Evolutionary conservation across 1,284 basidiomycete species (phyloP).

Genomic region (Cronartium quercuum): DNA sequence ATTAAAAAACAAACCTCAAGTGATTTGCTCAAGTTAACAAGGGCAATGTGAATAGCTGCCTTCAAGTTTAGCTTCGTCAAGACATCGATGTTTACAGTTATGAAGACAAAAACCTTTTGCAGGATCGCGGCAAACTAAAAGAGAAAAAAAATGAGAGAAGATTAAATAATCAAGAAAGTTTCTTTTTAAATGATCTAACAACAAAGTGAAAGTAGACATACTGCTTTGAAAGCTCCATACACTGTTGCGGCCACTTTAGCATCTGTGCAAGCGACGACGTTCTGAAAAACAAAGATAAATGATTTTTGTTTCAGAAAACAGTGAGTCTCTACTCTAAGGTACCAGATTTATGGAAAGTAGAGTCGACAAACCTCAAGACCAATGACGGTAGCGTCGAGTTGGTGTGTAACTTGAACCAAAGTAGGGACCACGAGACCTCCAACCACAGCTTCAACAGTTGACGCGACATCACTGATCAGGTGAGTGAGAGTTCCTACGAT

Average conservation of each 20-base stretch:
- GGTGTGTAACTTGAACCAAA: not conserved
- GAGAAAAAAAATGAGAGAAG: not conserved
- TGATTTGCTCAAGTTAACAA: not conserved
- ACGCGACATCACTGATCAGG: not conserved
- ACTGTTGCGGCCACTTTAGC: not conserved
- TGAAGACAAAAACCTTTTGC: not conserved
- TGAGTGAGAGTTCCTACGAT: not conserved
- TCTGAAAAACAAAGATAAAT: too few relatives aligned
- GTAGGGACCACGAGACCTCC: not conserved
- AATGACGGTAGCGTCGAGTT: not conserved
- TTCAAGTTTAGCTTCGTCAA: not conserved
- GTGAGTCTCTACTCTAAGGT: not conserved
- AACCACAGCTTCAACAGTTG: not conserved
- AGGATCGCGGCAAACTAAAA: not conserved
- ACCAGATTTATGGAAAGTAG: not conserved
- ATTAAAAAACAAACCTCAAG: not conserved
- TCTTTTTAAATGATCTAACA: not conserved
- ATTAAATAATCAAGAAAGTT: not conserved
- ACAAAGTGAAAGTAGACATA: not conserved
- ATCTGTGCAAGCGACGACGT: not conserved
- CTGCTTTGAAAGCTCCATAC: not conserved
- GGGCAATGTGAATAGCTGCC: not conserved
- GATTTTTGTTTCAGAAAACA: too few relatives aligned
- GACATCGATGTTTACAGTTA: not conserved
- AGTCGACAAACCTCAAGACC: not conserved